Percentiles rank a stretch among this genome's conserved stretches.
These are phyloP conservation scores for Bipolaris sorokiniana DNA, from an alignment of 2,329 filamentous ascomycete genomes.

Conservation along the genomic window DNA sequence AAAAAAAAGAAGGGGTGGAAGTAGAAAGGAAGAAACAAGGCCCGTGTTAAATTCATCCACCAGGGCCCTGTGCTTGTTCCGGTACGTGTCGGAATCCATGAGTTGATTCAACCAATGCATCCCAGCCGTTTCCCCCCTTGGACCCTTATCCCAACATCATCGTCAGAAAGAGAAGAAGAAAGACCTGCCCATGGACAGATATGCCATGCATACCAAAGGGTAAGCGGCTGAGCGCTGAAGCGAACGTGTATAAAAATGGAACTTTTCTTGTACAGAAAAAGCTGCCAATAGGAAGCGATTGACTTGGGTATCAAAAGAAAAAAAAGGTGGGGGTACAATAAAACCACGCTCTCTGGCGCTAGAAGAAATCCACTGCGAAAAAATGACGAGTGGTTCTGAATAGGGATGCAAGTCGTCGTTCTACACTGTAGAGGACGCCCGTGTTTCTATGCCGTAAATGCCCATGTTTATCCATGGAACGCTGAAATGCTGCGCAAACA, in stretches of 20 bases:
- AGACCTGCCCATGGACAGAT: slow-evolving; percentile 19
- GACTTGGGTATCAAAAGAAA: slow-evolving; percentile 46
- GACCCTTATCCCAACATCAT: slow-evolving; percentile 1
- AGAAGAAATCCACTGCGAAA: slow-evolving; percentile 20
- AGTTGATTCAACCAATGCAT: slow-evolving; percentile 1
- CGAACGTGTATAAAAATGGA: slow-evolving; percentile 37
- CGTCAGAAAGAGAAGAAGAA: slow-evolving; percentile 9
- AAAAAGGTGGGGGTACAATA: slow-evolving; percentile 23
- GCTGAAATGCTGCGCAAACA: slow-evolving; percentile 47
- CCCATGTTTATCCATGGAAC: slow-evolving; percentile 24
- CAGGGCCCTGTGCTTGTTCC: background rate
- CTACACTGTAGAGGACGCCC: slow-evolving; percentile 24
- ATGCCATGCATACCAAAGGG: slow-evolving; percentile 24
- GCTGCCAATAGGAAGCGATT: slow-evolving; percentile 35
- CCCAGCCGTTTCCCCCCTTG: background rate
- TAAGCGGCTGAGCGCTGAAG: slow-evolving; percentile 32
- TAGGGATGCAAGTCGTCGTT: slow-evolving; percentile 13
- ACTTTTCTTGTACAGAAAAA: slow-evolving; percentile 12
- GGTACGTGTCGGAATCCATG: background rate
- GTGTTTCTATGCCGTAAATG: slow-evolving; percentile 32
- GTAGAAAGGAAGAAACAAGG: background rate
- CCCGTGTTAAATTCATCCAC: background rate
- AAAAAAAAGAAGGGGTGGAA: background rate
- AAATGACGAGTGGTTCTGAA: slow-evolving; percentile 16
- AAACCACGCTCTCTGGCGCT: slow-evolving; percentile 25